Base-by-base conservation (phyloP, 2,329 filamentous ascomycete genomes). In the Fusarium duplospermum region DNA sequence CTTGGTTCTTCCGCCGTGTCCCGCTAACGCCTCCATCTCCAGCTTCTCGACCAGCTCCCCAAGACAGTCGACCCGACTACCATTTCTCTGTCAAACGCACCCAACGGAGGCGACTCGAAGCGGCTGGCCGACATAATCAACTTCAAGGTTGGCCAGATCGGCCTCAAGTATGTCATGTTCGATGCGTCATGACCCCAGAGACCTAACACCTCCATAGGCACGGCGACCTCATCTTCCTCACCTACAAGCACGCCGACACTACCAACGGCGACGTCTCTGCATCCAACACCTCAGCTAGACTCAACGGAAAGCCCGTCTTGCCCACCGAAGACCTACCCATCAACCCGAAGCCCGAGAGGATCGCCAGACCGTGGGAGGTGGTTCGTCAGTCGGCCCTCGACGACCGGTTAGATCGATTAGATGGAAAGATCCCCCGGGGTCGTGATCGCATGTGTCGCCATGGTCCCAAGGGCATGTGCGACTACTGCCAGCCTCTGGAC, bases 401-500 rank as follows among this genome's bases (percentile, higher is more conserved):
- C 81, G 92, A 99, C 80, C 87, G 89, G 65, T 86, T 99, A 80
- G 96, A 99, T 83, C 94, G 91, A 84, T 89, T 92, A 75, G 93
- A 96, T 87, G 96, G 96, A 75, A 99, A 98, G 85, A 98, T 98
- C 61, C 86, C 90, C 22, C 88, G 95, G 71, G 89, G 89, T 71
- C 89, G 89, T 67, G 94, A 97, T 81, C 94, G 93, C 81, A 96
- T 99, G 95, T 99, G 96, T 85, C 92, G 94, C 71, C 96, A 99
- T 82, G 96, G 96, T 2, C 92, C 93, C 61, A 98, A 98, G 84
- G 96, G 96, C 82, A 99, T 99, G 96, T 99, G 96, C 83, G 96
- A 99, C 84, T 97, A 98, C 84, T 99, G 96, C 85, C 97, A 97
- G 90, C 97, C 97, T 0, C 85, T 98, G 60, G 96, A 99, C 80